phyloP scores from a whole-genome alignment of 208 protist genomes.

The Trypanosoma lewisi region DNA sequence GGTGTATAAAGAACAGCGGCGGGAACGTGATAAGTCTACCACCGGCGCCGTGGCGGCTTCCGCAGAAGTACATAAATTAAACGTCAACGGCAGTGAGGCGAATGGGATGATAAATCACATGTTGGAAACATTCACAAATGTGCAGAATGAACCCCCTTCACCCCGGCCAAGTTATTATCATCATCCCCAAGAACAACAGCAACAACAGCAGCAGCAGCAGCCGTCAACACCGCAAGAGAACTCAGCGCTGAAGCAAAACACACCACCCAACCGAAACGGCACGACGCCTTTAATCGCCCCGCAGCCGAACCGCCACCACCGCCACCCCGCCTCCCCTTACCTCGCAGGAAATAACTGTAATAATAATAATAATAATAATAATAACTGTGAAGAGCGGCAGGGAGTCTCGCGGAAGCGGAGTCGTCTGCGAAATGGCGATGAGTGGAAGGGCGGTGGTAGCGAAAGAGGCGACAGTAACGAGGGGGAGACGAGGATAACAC shows the following conservation, averaged over 20 bases:
- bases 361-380: slow-evolving; percentile 4
- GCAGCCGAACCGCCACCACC: not conserved
- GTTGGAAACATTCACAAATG: not conserved
- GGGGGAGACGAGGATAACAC: not conserved
- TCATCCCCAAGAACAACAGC: not conserved
- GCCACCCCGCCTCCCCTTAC: not conserved
- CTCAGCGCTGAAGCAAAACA: not conserved
- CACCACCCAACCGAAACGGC: not conserved
- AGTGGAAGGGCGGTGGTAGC: not conserved
- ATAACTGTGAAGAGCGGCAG: too few relatives aligned
- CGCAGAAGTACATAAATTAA: too few relatives aligned
- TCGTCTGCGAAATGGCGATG: not conserved
- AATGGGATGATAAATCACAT: not conserved
- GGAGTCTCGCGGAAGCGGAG: slow-evolving; percentile 5
- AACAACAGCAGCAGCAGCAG: slow-evolving; percentile 4
- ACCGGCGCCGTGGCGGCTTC: too few relatives aligned
- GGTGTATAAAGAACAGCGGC: slow-evolving; percentile 29
- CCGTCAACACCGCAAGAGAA: slow-evolving; percentile 1
- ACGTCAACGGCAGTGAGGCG: too few relatives aligned
- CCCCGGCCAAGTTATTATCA: not conserved
- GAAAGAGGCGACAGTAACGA: not conserved
- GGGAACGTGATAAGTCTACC: slow-evolving; percentile 11
- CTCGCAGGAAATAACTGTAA: not conserved
- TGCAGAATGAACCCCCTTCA: not conserved
- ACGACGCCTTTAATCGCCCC: not conserved